Base-by-base conservation (phyloP, 208 protist genomes). In the Crithidia mellificae region DNA sequence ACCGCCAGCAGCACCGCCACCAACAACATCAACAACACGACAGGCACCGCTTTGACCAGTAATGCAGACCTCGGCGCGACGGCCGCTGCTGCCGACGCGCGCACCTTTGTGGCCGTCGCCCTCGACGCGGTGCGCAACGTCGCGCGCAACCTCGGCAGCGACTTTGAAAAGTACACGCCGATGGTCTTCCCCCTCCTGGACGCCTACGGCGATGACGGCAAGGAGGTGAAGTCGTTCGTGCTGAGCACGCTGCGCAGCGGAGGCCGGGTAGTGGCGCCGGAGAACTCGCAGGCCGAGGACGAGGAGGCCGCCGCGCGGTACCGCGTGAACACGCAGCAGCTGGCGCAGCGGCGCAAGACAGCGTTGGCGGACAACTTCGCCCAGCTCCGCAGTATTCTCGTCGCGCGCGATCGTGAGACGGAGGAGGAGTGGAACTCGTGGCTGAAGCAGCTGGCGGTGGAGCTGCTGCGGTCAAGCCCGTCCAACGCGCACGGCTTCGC, bases 391-490 rank as follows among this genome's bases (percentile, higher is more conserved):
- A 72, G 77, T 43, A 50, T 88, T 11, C 67, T 94, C 4, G 67
- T 69, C 20, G 80, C 81, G n/a, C 74, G 80, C 14, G 87, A 90
- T 24, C 67, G 77, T 19, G 77, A 83, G 46, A 90, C 78, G 29
- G 87, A 93, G 64, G 88, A 94, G 66, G 87, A 91, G 59, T 94
- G 88, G 88, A 92, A 84, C 54, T 55, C 74, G 32, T 96, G 91
- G 91, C 59, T 96, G 38, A 80, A 81, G 58, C 78, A 89, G 69
- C 74, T 96, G 71, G 80, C 87, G 20, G 84, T 93, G 53, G 87
- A 88, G 82, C 80, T 96, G 64, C 80, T 96, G 22, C 86, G 88
- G 20, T 86, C 77, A 27, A 96, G 88, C 59, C 87, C 91, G 24
- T 89, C 88, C 22, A 77, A 75, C 30, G 83, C 88, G 24, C 91